These are phyloP conservation scores for Pestalotiopsis sp. DNA, from an alignment of 2,329 filamentous ascomycete species.

Conservation along the genomic window DNA sequence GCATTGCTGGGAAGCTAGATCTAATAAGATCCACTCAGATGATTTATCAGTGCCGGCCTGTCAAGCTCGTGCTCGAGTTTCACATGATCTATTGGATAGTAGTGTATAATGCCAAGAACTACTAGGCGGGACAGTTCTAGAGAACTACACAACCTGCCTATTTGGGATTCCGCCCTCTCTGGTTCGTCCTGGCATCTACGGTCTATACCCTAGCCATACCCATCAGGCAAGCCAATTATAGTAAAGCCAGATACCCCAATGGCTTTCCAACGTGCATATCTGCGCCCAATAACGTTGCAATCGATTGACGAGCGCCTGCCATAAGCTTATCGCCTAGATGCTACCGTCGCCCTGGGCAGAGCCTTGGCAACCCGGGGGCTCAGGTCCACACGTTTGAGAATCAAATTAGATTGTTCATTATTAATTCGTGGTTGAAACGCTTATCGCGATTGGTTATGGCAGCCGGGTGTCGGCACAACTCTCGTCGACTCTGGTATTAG, in stretches of 20 bases:
- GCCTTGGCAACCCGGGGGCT: not conserved
- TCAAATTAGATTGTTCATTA: constrained; percentile 1
- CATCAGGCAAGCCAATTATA: not conserved
- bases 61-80: not conserved
- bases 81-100: not conserved
- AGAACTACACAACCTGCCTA: constrained; percentile 10
- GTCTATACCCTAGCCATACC: no score
- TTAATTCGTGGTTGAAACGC: constrained; percentile 1
- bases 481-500: not conserved
- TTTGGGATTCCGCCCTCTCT: not conserved
- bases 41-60: not conserved
- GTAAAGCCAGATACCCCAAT: not conserved
- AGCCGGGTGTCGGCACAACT: not conserved
- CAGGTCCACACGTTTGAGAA: constrained; percentile 1
- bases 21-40: not conserved
- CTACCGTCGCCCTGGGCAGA: not conserved
- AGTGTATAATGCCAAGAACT: not conserved
- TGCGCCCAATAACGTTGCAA: not conserved
- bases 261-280: not conserved
- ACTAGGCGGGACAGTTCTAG: no score
- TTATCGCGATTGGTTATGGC: not conserved
- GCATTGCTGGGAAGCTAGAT: not conserved
- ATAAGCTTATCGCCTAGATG: constrained; percentile 1
- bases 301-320: constrained; percentile 7
- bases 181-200: no score